Evolutionary conservation across 441 rosid genomes (phyloP).

Genomic region (Eruca vesicaria): DNA sequence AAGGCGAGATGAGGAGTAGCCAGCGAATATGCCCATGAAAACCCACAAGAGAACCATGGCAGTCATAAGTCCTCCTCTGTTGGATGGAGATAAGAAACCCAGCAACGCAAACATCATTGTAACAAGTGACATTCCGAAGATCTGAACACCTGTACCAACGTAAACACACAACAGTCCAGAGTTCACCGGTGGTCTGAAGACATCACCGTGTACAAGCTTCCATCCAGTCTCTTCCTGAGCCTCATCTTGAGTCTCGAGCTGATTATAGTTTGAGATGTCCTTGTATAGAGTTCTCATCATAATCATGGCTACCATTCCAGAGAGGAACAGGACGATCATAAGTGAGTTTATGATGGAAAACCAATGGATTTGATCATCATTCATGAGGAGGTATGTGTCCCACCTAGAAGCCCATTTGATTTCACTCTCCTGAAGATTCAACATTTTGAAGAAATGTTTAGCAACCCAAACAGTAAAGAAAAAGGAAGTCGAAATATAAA

Average conservation of each 20-base stretch:
- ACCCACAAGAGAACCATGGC: conserved; percentile 99
- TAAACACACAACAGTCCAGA: conserved; percentile 83
- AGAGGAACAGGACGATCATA: conserved; percentile 94
- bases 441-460: not conserved
- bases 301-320: conserved; percentile 99
- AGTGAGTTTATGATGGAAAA: conserved; percentile 92
- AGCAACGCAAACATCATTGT: conserved; percentile 93
- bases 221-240: conserved; percentile 98
- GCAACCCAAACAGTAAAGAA: not conserved
- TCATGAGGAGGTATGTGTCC: conserved; percentile 96
- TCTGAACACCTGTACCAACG: conserved; percentile 91
- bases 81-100: conserved; percentile 93
- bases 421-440: conserved; percentile 65
- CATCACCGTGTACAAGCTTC: conserved; percentile 97
- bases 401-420: conserved; percentile 99
- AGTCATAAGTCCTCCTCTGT: conserved; percentile 96
- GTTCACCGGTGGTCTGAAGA: conserved; percentile 78
- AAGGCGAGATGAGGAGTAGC: conserved; percentile 85
- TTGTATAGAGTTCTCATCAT: conserved; percentile 94
- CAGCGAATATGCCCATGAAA: conserved; percentile 92
- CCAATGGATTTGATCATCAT: conserved; percentile 98
- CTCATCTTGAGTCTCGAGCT: conserved; percentile 94
- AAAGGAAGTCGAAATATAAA: not conserved
- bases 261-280: conserved; percentile 91
- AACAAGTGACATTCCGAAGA: conserved; percentile 87